Base-by-base conservation (phyloP, 1,139 yeast genomes). In the Blastobotrys apis region DNA sequence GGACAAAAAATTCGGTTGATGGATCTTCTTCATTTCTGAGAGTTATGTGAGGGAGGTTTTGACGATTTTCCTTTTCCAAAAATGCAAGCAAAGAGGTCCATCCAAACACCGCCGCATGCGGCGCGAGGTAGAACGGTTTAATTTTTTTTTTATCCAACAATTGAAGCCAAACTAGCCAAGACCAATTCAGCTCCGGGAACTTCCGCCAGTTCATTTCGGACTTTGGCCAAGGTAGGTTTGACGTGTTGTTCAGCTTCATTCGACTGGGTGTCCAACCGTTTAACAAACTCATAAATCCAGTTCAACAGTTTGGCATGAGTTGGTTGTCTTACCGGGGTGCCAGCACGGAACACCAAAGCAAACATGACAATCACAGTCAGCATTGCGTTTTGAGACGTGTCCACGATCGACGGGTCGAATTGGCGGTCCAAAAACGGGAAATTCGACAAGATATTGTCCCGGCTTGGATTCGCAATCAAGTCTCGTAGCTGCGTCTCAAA, bases 181-280 rank as follows among this genome's bases (percentile, higher is more conserved):
- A 16, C 37, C 22, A 33, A n/a, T 25, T 39, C 43, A 16, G 37
- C 31, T 12, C 43, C 43, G 5, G 37, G 37, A 21, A 39, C 37
- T 4, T 32, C 25, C 3, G 19, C 30, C 35, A 38, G 12, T 8
- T 15, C 15, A 8, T 8, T 9, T 12, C n/a, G 12, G 20, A 33
- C 31, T 12, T 12, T 10, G 4, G 4, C 22, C 13, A 39, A 9
- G 12, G 43, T 21, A 10, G 15, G 23, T 4, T 12, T 4, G n/a
- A 13, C 16, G n/a, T n/a, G n/a, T n/a, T n/a, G n/a, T n/a, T n/a
- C n/a, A n/a, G n/a, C n/a, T 3, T n/a, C 15, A 3, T 23, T 25
- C 4, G 36, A 17, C 10, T 23, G 32, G 10, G 20, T 12, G 22
- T 20, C 37, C 20, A 33, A 15, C 17, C 39, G 32, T 5, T 12